phyloP scores from a whole-genome alignment of 2,329 filamentous ascomycete genomes.

The Cladosporium sp. region DNA sequence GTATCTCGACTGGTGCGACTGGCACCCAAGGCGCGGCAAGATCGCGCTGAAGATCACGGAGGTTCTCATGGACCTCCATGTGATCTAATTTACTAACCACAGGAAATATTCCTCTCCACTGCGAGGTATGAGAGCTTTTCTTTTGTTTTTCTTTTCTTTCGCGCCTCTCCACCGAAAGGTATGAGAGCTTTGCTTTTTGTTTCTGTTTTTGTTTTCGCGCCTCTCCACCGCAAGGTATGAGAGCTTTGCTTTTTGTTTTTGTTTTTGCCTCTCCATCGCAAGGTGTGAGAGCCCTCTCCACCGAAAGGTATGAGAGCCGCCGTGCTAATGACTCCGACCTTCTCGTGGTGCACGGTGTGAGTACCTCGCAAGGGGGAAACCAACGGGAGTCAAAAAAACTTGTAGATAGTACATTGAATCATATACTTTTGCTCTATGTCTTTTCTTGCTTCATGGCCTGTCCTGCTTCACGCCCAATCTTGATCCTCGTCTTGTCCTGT shows the following conservation, averaged over 20 bases:
- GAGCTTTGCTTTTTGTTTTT: no score
- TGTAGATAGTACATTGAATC: background rate
- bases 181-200: no score
- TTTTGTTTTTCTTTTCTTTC: no score
- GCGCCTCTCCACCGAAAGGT: no score
- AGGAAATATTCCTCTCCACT: background rate
- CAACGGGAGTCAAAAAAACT: constrained; percentile 11
- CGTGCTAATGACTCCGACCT: constrained; percentile 12
- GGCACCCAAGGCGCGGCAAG: background rate
- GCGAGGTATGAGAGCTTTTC: no score
- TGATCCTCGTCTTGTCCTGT: background rate
- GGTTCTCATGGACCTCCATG: background rate
- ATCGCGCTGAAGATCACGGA: background rate
- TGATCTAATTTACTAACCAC: background rate
- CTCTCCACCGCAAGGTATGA: no score
- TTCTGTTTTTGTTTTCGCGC: no score
- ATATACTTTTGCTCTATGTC: background rate
- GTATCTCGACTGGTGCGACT: background rate
- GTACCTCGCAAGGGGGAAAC: constrained; percentile 13
- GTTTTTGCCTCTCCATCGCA: no score
- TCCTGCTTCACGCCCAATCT: background rate
- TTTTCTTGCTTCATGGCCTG: background rate
- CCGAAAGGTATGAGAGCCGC: background rate
- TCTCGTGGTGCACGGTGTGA: constrained; percentile 13
- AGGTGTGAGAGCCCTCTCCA: no score